Evolutionary conservation across 257 asterid genomes (phyloP).

Genomic region (Petrea volubilis): DNA sequence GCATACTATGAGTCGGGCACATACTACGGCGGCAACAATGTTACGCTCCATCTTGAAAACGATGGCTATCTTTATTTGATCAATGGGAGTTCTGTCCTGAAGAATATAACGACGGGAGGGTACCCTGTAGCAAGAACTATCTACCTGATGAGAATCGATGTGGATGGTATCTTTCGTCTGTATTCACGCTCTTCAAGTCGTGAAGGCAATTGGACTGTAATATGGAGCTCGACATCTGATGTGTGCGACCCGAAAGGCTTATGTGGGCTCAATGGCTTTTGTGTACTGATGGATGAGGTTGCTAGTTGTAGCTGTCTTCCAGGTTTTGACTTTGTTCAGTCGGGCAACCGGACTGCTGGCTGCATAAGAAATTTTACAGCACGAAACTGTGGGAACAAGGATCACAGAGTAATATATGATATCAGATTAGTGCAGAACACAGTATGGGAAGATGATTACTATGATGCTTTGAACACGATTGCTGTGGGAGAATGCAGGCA

Average conservation of each 20-base stretch:
- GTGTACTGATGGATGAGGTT: background rate
- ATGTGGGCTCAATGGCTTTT: too few relatives aligned
- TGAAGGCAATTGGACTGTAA: slow-evolving; percentile 19
- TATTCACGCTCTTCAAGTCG: slow-evolving; percentile 31
- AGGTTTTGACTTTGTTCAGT: slow-evolving; percentile 31
- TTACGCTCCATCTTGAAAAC: too few relatives aligned
- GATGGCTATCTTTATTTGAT: too few relatives aligned
- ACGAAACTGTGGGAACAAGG: too few relatives aligned
- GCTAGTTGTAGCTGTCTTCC: slow-evolving; percentile 44
- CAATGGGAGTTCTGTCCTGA: too few relatives aligned
- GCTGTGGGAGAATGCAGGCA: too few relatives aligned
- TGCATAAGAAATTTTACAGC: background rate
- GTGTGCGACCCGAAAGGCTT: slow-evolving; percentile 43
- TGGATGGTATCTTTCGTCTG: slow-evolving; percentile 45
- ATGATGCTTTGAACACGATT: too few relatives aligned
- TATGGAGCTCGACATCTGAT: slow-evolving; percentile 27
- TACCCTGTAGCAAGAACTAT: slow-evolving; percentile 2
- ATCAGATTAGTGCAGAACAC: too few relatives aligned
- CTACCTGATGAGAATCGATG: too few relatives aligned
- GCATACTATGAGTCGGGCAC: slow-evolving; percentile 35
- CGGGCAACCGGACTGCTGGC: slow-evolving; percentile 37
- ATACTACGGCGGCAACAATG: background rate
- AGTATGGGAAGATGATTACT: too few relatives aligned
- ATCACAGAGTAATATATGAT: too few relatives aligned
- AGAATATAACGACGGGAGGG: slow-evolving; percentile 33